phyloP scores from a whole-genome alignment of 176 grass and related monocot genomes.

The Paspalum notatum region DNA sequence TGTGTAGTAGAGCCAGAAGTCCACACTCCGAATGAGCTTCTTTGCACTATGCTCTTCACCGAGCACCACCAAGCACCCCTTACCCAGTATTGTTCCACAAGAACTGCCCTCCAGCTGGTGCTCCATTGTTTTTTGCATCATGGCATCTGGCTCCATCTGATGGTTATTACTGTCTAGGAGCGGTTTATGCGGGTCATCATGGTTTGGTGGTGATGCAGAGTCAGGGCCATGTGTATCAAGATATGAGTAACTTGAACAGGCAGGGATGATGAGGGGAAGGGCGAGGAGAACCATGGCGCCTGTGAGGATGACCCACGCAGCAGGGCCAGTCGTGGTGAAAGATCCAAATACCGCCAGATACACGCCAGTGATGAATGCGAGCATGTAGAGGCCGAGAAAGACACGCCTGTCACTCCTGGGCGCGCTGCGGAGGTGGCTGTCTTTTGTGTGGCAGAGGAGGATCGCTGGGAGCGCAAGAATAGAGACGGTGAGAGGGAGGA shows the following conservation, averaged over 20 bases:
- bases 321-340: slow-evolving; percentile 37
- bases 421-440: slow-evolving; percentile 35
- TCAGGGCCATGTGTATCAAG: slow-evolving; percentile 36
- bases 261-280: slow-evolving; percentile 65
- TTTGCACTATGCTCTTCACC: slow-evolving; percentile 74
- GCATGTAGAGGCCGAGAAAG: slow-evolving; percentile 72
- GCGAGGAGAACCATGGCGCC: slow-evolving; percentile 76
- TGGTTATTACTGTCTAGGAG: slow-evolving; percentile 32
- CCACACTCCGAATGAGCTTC: slow-evolving; percentile 63
- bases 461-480: slow-evolving; percentile 62
- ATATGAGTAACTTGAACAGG: slow-evolving; percentile 45
- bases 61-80: slow-evolving; percentile 45
- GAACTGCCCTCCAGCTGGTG: slow-evolving; percentile 34
- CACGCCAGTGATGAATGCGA: slow-evolving; percentile 75
- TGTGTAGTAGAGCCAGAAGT: slow-evolving; percentile 93
- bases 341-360: slow-evolving; percentile 77
- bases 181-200: slow-evolving; percentile 37
- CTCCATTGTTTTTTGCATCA: slow-evolving; percentile 9
- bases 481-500: slow-evolving; percentile 58
- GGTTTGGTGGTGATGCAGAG: background rate
- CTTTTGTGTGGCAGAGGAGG: slow-evolving; percentile 55
- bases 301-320: slow-evolving; percentile 57
- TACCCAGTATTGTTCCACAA: slow-evolving; percentile 44
- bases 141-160: background rate
- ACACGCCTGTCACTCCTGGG: slow-evolving; percentile 51